Evolutionary conservation across 1,139 yeast genomes (phyloP), one percentile per base, ranked within the genome.

Genomic region (Yamadazyma sp.): DNA sequence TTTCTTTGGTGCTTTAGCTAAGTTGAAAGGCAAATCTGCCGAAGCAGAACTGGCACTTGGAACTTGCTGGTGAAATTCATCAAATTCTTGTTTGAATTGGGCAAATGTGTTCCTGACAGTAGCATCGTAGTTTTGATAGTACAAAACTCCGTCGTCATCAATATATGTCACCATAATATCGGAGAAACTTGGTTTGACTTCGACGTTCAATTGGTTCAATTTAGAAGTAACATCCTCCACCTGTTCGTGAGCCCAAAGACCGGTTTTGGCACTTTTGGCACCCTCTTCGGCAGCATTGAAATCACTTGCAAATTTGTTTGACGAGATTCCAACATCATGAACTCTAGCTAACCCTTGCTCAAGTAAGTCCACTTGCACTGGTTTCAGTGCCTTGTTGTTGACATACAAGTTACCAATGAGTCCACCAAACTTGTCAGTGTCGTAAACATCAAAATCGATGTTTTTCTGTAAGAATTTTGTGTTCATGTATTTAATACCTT

Each of bases 371-470:
- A 73, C 64, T 51, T 86, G 89, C 40, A 84, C 70, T 11, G 95
- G 89, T 18, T 50, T 44, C 24, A 64, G 56, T 17, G 71, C 64
- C 34, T 72, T 71, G 7, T 78, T 72, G 17, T 76, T 76, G 11
- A 78, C 56, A 54, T 67, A 84, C 38, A 86, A 53, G 51, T 82
- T 78, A 37, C 95, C 95, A 55, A 86, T 78, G 51, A 87, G 88
- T 0, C 86, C 86, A 42, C 96, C 96, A 43, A 83, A 71, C 54
- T 82, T 85, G 57, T 88, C 96, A 39, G 77, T 75, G 43, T 78
- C 83, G 47, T 78, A 77, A 20, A 87, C 75, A 40, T 82, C 83
- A 48, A 87, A 69, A 48, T 77, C 81, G 34, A 86, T 84, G 47
- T 80, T 86, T 54, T 88, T 76, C 64, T 88, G 96, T 57, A 81